Percentiles rank a stretch among this genome's conserved stretches.
Conservation (phyloP, 345 rosid species). For the Gossypium bickii region DNA sequence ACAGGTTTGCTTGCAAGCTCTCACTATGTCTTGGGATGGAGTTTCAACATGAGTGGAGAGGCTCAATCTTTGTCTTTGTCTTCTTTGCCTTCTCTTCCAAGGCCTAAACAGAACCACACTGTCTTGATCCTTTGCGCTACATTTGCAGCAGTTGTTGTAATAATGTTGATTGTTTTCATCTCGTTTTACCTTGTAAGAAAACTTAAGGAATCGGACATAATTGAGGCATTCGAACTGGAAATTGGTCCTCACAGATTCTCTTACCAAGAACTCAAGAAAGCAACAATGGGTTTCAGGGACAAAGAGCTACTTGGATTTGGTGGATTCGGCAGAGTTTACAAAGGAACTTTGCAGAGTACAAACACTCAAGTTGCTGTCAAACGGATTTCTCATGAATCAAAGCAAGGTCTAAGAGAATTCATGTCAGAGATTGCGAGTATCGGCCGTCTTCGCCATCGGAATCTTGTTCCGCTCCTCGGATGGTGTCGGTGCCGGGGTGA, state of each 20-base stretch:
- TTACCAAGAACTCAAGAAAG: constrained; percentile 68
- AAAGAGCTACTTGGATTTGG: constrained; percentile 81
- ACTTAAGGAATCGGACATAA: constrained; percentile 43
- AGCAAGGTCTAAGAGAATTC: constrained; percentile 75
- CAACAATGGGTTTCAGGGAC: constrained; percentile 73
- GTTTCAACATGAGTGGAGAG: constrained; percentile 60
- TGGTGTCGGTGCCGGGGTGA: constrained; percentile 67
- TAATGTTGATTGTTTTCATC: constrained; percentile 23
- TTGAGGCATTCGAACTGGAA: constrained; percentile 80
- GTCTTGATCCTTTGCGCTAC: constrained; percentile 39
- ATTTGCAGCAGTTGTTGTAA: constrained; percentile 29
- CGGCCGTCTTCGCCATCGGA: constrained; percentile 85
- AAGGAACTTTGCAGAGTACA: constrained; percentile 54
- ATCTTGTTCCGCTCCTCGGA: constrained; percentile 78
- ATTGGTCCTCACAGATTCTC: constrained; percentile 80
- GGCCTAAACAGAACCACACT: constrained; percentile 25
- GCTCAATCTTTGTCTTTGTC: constrained; percentile 54
- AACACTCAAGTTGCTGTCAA: constrained; percentile 67
- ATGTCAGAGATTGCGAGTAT: constrained; percentile 77
- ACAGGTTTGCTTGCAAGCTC: constrained; percentile 78
- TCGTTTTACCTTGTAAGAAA: constrained; percentile 40
- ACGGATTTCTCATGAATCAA: constrained; percentile 69
- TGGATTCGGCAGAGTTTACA: constrained; percentile 83
- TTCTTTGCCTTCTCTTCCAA: constrained; percentile 60
- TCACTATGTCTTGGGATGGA: constrained; percentile 89